phyloP scores from a whole-genome alignment of 2,329 filamentous ascomycete genomes.

The Aspergillus uvarum region DNA sequence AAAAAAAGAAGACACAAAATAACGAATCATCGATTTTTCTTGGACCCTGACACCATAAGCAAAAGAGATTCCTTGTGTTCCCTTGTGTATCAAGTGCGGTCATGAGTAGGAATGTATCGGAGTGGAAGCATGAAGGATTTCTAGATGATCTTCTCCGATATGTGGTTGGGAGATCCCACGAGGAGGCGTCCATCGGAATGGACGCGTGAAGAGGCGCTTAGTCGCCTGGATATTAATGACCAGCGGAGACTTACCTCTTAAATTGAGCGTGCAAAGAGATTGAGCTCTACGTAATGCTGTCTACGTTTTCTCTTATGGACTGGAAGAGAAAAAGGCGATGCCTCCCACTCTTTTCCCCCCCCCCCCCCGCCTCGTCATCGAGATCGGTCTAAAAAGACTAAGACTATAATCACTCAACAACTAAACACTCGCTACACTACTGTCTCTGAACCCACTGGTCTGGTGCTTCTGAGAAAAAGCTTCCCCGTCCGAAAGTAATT shows the following conservation, averaged over 20 bases:
- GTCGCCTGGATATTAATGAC: background rate
- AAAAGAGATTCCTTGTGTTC: background rate
- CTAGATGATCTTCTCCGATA: background rate
- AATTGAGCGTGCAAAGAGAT: background rate
- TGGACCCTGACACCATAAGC: background rate
- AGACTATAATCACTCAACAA: background rate
- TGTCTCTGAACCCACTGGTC: constrained; percentile 1
- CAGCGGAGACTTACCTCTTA: background rate
- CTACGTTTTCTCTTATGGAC: background rate
- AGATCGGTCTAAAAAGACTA: constrained; percentile 1
- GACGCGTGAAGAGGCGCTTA: background rate
- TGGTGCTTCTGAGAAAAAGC: constrained; percentile 1
- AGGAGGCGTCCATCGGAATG: background rate
- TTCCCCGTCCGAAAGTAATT: constrained; percentile 15
- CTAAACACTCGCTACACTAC: background rate
- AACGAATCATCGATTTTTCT: background rate
- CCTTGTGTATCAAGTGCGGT: background rate
- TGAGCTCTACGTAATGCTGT: background rate
- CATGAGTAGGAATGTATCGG: constrained; percentile 6
- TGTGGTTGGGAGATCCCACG: constrained; percentile 6
- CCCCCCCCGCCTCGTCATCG: constrained; percentile 1
- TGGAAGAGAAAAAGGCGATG: constrained; percentile 4
- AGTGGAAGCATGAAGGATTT: background rate
- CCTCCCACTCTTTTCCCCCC: background rate
- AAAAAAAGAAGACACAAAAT: background rate